These are phyloP conservation scores for Paramecium biaurelia DNA, from an alignment of 73 alveolate species.

Conservation along the genomic window DNA sequence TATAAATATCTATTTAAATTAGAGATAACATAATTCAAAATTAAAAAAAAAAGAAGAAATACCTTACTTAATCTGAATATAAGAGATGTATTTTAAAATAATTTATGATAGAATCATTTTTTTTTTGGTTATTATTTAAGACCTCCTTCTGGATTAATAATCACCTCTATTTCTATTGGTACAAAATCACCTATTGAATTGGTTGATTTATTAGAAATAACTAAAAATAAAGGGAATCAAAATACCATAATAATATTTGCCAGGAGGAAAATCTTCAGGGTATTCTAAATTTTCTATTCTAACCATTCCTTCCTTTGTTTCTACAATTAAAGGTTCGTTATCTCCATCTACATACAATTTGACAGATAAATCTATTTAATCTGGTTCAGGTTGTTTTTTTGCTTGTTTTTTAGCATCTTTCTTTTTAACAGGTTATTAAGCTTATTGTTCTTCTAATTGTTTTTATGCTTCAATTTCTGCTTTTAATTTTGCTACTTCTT, in stretches of 20 bases:
- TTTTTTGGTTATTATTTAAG: not conserved
- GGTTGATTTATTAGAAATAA: not conserved
- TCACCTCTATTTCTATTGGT: slow-evolving; percentile 9
- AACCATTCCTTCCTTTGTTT: not conserved
- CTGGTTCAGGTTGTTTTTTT: not conserved
- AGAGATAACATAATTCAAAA: not conserved
- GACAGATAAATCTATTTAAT: not conserved
- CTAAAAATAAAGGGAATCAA: not conserved
- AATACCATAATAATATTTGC: slow-evolving; percentile 26
- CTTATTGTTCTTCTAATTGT: not conserved
- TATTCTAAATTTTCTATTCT: slow-evolving; percentile 22
- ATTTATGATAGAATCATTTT: not conserved
- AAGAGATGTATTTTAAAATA: not conserved
- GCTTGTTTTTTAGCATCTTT: slow-evolving; percentile 29
- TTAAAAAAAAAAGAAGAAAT: no score
- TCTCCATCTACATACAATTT: not conserved
- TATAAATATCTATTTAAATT: not conserved
- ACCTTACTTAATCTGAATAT: no score
- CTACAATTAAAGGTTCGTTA: not conserved
- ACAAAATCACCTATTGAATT: not conserved
- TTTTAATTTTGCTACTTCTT: not conserved
- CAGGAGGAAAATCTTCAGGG: slow-evolving; percentile 46
- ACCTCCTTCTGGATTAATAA: not conserved
- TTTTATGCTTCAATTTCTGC: slow-evolving; percentile 28
- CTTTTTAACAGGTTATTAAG: slow-evolving; percentile 19